phyloP scores from a whole-genome alignment of 768 basidiomycete genomes.

The Phylloporus scabripes region DNA sequence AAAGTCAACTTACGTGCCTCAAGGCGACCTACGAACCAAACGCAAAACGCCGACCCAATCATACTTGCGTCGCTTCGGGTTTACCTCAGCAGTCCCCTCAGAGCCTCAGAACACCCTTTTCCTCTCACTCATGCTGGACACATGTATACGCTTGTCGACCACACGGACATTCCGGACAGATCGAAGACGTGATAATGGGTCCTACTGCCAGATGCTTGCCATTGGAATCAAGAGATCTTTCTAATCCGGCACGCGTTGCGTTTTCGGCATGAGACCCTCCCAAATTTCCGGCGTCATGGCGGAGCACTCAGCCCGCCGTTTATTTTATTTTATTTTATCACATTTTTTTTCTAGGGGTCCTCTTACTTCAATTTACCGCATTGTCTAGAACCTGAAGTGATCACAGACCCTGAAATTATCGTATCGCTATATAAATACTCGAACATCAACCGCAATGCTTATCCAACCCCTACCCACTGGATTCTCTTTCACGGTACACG shows the following conservation, averaged over 20 bases:
- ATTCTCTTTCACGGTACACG: conserved; percentile 12
- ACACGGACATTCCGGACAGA: conserved; percentile 25
- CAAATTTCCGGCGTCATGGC: conserved; percentile 10
- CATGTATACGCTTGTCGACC: conserved; percentile 14
- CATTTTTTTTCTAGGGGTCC: conserved; percentile 27
- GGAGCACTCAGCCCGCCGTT: conserved; percentile 7
- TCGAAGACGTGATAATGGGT: conserved; percentile 30
- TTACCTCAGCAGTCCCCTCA: conserved; percentile 27
- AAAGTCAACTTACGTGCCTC: conserved; percentile 25
- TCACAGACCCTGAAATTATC: conserved; percentile 23
- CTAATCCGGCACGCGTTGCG: conserved; percentile 11
- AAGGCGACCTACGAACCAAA: conserved; percentile 24
- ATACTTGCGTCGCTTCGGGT: conserved; percentile 14
- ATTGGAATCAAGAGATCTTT: conserved; percentile 9
- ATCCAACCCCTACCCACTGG: conserved; percentile 12
- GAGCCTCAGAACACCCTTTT: conserved; percentile 6
- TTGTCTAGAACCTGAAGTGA: conserved; percentile 19
- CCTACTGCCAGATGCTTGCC: background rate
- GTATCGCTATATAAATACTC: conserved; percentile 25
- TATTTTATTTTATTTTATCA: background rate
- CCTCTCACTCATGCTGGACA: conserved; percentile 7
- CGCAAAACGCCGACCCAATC: conserved; percentile 23
- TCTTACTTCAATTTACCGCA: conserved; percentile 31
- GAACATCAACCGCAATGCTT: background rate
- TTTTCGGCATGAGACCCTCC: conserved; percentile 21